phyloP scores from a whole-genome alignment of 2,329 filamentous ascomycete genomes.

The Colletotrichum phormii region DNA sequence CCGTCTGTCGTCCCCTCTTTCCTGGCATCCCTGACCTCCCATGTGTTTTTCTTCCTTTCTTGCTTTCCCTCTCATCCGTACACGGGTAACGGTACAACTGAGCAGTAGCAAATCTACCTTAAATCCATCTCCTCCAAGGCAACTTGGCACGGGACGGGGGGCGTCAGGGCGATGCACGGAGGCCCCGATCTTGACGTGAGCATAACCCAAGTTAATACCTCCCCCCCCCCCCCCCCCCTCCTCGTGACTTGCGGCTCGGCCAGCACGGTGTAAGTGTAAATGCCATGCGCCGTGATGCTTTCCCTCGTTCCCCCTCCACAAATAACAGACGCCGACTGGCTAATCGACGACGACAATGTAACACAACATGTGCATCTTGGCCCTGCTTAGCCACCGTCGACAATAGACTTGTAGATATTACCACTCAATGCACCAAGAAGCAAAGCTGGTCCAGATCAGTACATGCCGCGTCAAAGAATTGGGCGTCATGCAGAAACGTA shows the following conservation, averaged over 20 bases:
- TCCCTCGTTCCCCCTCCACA: neutral
- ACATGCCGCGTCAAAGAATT: neutral
- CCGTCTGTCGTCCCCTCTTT: constrained; percentile 12
- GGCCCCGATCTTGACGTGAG: neutral
- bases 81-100: neutral
- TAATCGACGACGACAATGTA: neutral
- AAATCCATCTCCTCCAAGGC: neutral
- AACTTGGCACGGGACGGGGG: neutral
- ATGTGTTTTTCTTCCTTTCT: neutral
- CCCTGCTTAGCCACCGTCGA: neutral
- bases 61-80: constrained; percentile 4
- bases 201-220: neutral
- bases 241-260: neutral
- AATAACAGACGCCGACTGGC: neutral
- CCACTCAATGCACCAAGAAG: constrained; percentile 6
- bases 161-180: constrained; percentile 8
- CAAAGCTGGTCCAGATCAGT: neutral
- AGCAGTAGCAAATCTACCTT: neutral
- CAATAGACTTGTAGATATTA: constrained; percentile 3
- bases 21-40: constrained; percentile 13
- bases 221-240: too few species aligned
- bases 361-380: constrained; percentile 4
- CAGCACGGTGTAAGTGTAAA: neutral
- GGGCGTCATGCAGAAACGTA: constrained; percentile 14
- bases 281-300: neutral